Conservation (phyloP, 1,139 yeast species). For the Blastobotrys malaysiensis region DNA sequence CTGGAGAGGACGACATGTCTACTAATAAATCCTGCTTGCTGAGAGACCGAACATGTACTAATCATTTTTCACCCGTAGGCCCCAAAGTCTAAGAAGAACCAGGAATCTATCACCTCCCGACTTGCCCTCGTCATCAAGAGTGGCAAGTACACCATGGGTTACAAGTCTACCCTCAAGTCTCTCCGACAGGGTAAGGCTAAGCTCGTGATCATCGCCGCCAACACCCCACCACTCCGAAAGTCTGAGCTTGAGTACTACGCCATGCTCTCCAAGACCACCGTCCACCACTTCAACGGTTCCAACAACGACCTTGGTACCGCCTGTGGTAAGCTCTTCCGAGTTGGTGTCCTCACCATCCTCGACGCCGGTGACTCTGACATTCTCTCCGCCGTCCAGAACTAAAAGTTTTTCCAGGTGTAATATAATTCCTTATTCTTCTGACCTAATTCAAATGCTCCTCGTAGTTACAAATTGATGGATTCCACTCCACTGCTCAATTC, state of each 20-base stretch:
- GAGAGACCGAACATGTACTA: background rate
- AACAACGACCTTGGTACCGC: slow-evolving; percentile 99
- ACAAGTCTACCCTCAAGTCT: slow-evolving; percentile 98
- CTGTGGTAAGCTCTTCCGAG: slow-evolving; percentile 99
- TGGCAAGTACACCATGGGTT: slow-evolving; percentile 99
- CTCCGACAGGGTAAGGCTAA: slow-evolving; percentile 99
- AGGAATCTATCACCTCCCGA: slow-evolving; percentile 97
- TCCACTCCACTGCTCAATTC: too few relatives aligned
- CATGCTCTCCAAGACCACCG: slow-evolving; percentile 98
- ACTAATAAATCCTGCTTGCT: background rate
- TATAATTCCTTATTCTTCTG: background rate
- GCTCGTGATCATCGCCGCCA: slow-evolving; percentile 96
- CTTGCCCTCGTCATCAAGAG: slow-evolving; percentile 97
- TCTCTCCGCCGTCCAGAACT: slow-evolving; percentile 45
- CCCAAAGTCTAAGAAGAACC: slow-evolving; percentile 85
- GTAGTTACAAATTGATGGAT: too few relatives aligned
- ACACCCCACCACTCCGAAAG: slow-evolving; percentile 99
- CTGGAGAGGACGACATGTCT: background rate
- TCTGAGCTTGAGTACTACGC: slow-evolving; percentile 99
- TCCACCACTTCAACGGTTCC: slow-evolving; percentile 99
- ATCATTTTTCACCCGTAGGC: slow-evolving; percentile 47
- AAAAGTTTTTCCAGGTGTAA: slow-evolving; percentile 3
- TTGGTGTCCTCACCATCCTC: slow-evolving; percentile 90
- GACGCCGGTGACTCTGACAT: slow-evolving; percentile 99
- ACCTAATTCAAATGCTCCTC: background rate